Percentiles rank a stretch among this genome's conserved stretches.
Evolutionary conservation across 2,329 filamentous ascomycete genomes (phyloP).

Genomic region (Ceratocystis destructans): DNA sequence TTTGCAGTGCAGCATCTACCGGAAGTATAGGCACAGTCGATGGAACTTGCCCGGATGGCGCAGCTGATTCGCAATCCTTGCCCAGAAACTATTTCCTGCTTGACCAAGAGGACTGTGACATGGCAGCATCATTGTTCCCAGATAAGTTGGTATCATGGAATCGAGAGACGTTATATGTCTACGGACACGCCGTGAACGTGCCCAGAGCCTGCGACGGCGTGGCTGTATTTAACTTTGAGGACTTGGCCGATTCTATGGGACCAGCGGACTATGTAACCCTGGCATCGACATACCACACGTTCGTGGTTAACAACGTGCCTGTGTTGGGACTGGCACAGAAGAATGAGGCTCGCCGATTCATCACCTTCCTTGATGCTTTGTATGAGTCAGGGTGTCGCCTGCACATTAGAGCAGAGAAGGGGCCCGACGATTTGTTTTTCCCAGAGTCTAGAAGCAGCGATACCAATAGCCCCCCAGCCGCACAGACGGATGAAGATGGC

Average conservation of each 20-base stretch:
- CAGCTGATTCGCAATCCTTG: background rate
- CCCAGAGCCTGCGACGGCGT: slow-evolving; percentile 44
- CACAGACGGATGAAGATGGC: slow-evolving; percentile 21
- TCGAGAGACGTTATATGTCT: slow-evolving; percentile 36
- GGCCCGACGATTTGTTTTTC: slow-evolving; percentile 66
- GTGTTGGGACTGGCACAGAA: slow-evolving; percentile 54
- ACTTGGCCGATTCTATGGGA: slow-evolving; percentile 55
- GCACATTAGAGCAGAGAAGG: slow-evolving; percentile 50
- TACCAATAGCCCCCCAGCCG: background rate
- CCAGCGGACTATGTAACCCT: slow-evolving; percentile 75
- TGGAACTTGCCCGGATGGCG: background rate
- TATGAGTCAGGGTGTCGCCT: slow-evolving; percentile 74
- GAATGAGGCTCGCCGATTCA: slow-evolving; percentile 69
- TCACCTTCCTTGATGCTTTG: slow-evolving; percentile 64
- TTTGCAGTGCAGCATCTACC: background rate
- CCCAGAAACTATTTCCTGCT: slow-evolving; percentile 13
- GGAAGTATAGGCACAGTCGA: background rate
- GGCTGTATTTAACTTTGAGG: slow-evolving; percentile 52
- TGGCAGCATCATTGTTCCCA: background rate
- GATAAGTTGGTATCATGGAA: slow-evolving; percentile 28
- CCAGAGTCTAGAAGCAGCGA: slow-evolving; percentile 36
- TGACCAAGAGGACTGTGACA: background rate
- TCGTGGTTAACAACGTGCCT: slow-evolving; percentile 59
- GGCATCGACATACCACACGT: slow-evolving; percentile 64
- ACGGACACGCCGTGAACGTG: slow-evolving; percentile 49